Conservation (phyloP, 176 grass and related monocot genomes). For the Cenchrus fungigraminus region DNA sequence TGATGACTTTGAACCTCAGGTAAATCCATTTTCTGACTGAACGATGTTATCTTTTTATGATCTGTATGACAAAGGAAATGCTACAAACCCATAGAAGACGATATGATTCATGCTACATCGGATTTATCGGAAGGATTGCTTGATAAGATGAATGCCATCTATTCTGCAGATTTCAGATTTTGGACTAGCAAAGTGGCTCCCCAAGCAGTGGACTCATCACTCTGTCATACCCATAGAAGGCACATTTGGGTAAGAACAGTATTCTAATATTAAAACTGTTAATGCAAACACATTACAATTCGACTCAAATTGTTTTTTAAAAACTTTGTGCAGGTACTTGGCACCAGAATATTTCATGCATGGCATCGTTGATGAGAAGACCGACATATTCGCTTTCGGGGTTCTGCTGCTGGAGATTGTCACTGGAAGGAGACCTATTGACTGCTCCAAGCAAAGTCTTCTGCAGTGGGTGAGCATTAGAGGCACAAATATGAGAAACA, state of each 20-base stretch:
- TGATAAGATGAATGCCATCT: not conserved
- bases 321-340: constrained; percentile 65
- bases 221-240: constrained; percentile 93
- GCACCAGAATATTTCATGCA: constrained; percentile 99
- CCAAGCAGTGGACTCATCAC: constrained; percentile 95
- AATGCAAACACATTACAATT: not conserved
- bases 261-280: not conserved
- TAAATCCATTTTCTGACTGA: not conserved
- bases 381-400: constrained; percentile 83
- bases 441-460: constrained; percentile 83
- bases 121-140: no score
- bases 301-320: not conserved
- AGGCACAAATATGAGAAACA: not conserved
- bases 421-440: constrained; percentile 83
- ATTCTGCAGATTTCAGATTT: constrained; percentile 87
- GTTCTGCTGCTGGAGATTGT: constrained; percentile 82
- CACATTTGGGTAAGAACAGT: constrained; percentile 77
- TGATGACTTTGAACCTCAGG: constrained; percentile 89
- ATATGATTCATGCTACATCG: not conserved
- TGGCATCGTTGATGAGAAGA: constrained; percentile 90
- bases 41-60: not conserved
- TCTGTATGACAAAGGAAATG: not conserved
- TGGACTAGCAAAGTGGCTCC: constrained; percentile 96
- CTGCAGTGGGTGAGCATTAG: constrained; percentile 71
- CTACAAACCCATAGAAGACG: no score